Percentiles rank a stretch among this genome's conserved stretches.
phyloP scores from a whole-genome alignment of 2,329 filamentous ascomycete genomes.

The Daldinia sp. region DNA sequence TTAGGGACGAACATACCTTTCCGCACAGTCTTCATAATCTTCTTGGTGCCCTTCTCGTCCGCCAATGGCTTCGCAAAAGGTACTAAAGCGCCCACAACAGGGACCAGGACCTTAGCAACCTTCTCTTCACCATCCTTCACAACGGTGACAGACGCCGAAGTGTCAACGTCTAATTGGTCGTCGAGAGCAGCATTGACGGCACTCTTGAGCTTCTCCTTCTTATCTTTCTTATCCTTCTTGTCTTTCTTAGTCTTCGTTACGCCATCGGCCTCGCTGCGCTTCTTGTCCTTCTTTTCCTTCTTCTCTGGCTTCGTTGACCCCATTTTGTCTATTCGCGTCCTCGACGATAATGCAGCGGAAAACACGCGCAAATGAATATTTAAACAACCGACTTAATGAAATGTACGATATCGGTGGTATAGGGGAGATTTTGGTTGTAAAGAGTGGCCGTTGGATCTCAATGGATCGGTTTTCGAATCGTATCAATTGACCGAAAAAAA shows the following conservation, averaged over 20 bases:
- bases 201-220: constrained; percentile 75
- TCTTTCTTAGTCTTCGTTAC: constrained; percentile 66
- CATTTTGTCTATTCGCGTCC: constrained; percentile 36
- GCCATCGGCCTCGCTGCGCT: constrained; percentile 63
- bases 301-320: constrained; percentile 52
- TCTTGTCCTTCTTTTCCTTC: constrained; percentile 66
- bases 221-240: constrained; percentile 70
- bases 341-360: background rate
- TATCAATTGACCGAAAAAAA: constrained; percentile 30
- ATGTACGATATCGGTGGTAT: background rate
- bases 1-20: constrained; percentile 56
- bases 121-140: constrained; percentile 57
- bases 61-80: constrained; percentile 85
- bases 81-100: constrained; percentile 69
- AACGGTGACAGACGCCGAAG: constrained; percentile 54
- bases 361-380: background rate
- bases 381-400: background rate
- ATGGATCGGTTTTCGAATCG: constrained; percentile 13
- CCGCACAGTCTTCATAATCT: constrained; percentile 64
- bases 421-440: background rate
- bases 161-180: constrained; percentile 67
- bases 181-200: constrained; percentile 69
- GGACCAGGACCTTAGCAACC: constrained; percentile 55
- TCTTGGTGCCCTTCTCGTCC: constrained; percentile 77
- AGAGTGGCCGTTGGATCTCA: background rate